Evolutionary conservation across 495 filamentous ascomycete species (phyloP), one percentile per base, ranked within the genome.

Genomic region (Neurospora hispaniola): DNA sequence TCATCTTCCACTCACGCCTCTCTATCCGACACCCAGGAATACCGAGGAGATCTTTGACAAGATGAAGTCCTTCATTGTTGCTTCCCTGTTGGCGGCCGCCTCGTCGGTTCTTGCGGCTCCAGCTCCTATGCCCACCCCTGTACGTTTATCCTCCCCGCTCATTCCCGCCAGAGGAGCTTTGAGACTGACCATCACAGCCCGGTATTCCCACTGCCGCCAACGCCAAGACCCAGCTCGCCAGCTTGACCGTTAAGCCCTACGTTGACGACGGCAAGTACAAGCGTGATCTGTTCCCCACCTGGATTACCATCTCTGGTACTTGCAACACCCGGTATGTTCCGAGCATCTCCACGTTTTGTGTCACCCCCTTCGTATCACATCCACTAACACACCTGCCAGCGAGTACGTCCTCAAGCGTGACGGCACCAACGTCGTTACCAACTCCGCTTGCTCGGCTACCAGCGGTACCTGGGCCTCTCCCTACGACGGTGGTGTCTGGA

Each of bases 401-500:
- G 91, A 94, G 72, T 84, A 83, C 41, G 90, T 94, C 70, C 81
- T 94, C 4, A 86, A 86, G 78, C 90, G 91, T 23, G 91, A 94
- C 75, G 91, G 90, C 69, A 86, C 83, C 11, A 79, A 79, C 77
- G 88, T 93, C 35, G 78, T 80, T 12, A 79, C 81, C 41, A 81
- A 83, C 73, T 81, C 77, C 16, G 80, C 83, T 72, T 94, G 91
- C 76, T 79, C 85, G 5, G 79, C 88, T 0, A 88, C 83, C 5
- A 86, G 82, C 39, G 91, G 91, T 5, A 81, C 79, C 11, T 94
- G 91, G 91, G 80, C 75, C 23, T 89, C 86, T 27, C 89, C 89
- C 1, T 94, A 89, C 77, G 91, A 94, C 74, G 90, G 90, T 1
- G 89, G 81, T 0, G 89, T 84, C 4, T 93, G 91, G 91, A 90